A percentile compares a stretch with the other conserved stretches of the same genome.
Conservation (phyloP, 352 stramenopile species). For the Phytophthora hibernalis region DNA sequence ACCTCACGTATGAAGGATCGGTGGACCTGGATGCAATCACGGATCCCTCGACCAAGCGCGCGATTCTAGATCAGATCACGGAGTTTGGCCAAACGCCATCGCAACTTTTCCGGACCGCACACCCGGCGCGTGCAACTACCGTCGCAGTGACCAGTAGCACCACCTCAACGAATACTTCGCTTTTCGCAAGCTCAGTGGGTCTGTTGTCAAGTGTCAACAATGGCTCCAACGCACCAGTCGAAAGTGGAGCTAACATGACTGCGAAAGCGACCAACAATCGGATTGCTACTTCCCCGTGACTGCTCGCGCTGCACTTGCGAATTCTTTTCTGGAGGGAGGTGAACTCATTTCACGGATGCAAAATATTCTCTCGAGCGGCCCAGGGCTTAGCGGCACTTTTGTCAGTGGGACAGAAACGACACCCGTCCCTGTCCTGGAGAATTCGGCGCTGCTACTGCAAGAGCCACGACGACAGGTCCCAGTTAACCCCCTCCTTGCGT, state of each 20-base stretch:
- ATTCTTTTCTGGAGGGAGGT: constrained; percentile 72
- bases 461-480: constrained; percentile 55
- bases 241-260: constrained; percentile 5
- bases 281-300: constrained; percentile 33
- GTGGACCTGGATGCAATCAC: constrained; percentile 94
- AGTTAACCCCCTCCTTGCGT: constrained; percentile 53
- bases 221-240: not conserved
- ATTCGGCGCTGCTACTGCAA: constrained; percentile 57
- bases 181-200: constrained; percentile 26
- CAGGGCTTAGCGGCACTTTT: constrained; percentile 29
- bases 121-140: constrained; percentile 53
- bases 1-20: constrained; percentile 97
- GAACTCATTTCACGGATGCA: constrained; percentile 77
- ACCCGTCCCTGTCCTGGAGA: constrained; percentile 49
- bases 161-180: constrained; percentile 17
- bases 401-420: constrained; percentile 32
- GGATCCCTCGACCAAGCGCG: constrained; percentile 66
- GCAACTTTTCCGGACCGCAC: constrained; percentile 91
- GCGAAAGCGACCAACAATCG: not conserved
- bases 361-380: constrained; percentile 60
- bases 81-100: constrained; percentile 99
- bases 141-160: constrained; percentile 4
- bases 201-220: constrained; percentile 11
- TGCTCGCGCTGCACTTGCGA: constrained; percentile 45
- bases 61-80: constrained; percentile 96